Evolutionary conservation across 768 basidiomycete species (phyloP), one percentile per base, ranked within the genome.

Genomic region (Boletus tomentosulus): DNA sequence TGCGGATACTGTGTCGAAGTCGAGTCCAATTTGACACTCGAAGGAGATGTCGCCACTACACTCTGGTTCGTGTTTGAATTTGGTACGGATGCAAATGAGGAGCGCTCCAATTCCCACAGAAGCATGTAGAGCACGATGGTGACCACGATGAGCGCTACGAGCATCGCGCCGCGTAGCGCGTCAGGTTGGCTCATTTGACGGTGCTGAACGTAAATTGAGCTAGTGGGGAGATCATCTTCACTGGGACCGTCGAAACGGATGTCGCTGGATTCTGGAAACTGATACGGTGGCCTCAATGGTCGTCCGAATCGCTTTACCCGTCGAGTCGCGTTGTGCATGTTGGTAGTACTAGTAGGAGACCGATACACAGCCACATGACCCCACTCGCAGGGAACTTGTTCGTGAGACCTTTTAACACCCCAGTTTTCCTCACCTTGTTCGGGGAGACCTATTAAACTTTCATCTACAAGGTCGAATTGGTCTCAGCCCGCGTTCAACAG

Each of bases 51-150:
- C 1, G 31, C 31, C 31, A 12, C 31, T 11, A 6, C n/a, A 19
- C 19, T 45, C 46, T 19, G 31, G 34, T 41, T 48, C 41, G n/a
- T 6, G 34, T 19, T 50, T 16, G 31, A 50, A 7, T 46, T 48
- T 4, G 55, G 35, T 33, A 45, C 31, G 0, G 54, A 42, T 1
- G 12, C 16, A 19, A 55, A 56, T 16, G 59, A 62, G 16, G 55
- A 48, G 46, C 50, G 47, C 9, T 58, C 60, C 22, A 60, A 24
- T 12, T 69, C 51, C 48, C 59, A 58, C 13, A 67, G 48, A 5
- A 57, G 31, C 31, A 62, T 28, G 43, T 65, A 69, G 51, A 69
- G 65, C 19, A 60, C 49, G 31, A 64, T n/a, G 22, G 54, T 60
- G 38, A 65, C 55, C 37, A 56, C 41, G 25, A 65, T 31, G 31